Base-by-base conservation (phyloP, 2,329 filamentous ascomycete genomes). In the Talaromyces sp. region DNA sequence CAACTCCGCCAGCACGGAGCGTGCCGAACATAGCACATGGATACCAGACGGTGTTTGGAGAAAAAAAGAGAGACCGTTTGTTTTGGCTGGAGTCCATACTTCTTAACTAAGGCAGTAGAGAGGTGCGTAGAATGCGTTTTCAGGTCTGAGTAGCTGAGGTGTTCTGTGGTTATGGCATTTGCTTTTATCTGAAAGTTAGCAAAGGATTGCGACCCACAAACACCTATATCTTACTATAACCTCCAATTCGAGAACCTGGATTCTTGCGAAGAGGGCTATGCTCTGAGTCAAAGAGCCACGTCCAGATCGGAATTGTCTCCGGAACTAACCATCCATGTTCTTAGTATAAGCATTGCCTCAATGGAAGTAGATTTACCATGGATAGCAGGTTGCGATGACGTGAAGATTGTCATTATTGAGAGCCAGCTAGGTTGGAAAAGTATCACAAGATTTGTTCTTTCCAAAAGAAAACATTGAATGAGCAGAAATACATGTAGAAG, bases 31-130 rank as follows among this genome's bases (percentile, higher is more conserved):
- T 83, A 14, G 83, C 84, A 6, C 88, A 81, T 0, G 86, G 85
- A 66, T 88, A 88, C 85, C 85, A 88, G 57, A 88, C 82, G 10
- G 83, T 85, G 66, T 89, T 89, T 24, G 82, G 82, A 57, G 80
- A 81, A 72, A 88, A 88, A 88, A 1, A 89, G 73, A 0, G 83
- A 79, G 1, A 88, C 80, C 0, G 83, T 84, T 5, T 88, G 77
- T 1, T 81, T 82, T 17, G 77, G 67, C 48, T 79, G 66, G 31
- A 89, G 75, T 2, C 80, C 81, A 72, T 84, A 83, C 14, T 80
- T 78, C 61, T 77, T 81, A 8, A 81, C 79, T 12, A 89, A 74
- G 0, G 84, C 83, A 0, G 85, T 88, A 0, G 85, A 87, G 12
- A 89, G 77, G 61, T 82, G 77, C 0, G 80, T 86, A 0, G 84